Evolutionary conservation across 768 basidiomycete genomes (phyloP), one percentile per base, ranked within the genome.

Genomic region (Pluteus cervinus): DNA sequence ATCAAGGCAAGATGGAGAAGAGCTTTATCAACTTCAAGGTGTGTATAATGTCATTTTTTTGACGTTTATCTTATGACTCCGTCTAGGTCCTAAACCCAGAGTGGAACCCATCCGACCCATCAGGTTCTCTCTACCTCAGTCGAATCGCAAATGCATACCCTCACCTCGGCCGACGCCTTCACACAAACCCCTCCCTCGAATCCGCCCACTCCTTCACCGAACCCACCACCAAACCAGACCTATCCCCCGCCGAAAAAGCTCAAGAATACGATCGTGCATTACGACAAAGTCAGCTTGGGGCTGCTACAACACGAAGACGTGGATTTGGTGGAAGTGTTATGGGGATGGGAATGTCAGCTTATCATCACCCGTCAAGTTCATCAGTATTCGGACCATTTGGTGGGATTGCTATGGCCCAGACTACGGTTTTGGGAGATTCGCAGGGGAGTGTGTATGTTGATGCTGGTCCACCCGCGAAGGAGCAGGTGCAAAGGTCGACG

Each of bases 1-100:
- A 86, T 44, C 86, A 94, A 48, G 89, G 89, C 24, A 99, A 99
- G 73, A 97, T 99, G 93, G 96, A 99, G 69, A 96, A 98, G 66
- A 89, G 86, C 57, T 88, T 96, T 65, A 66, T 94, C 22, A 89
- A 86, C 53, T 96, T 96, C 71, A 94, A 93, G 65, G 81, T 78
- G 29, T 29, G 54, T 35, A 11, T 39, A 28, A 7, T 5, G 21
- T 14, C 21, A 20, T 36, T 16, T 32, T 14, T 12, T 29, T 33
- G 21, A 12, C 34, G 1, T n/a, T 21, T 12, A 22, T 17, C 11
- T 34, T 10, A 37, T 36, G 16, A 28, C 21, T 24, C 49, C 26
- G 33, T 23, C 22, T 46, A 84, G 80, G 90, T 90, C 29, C 85
- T 90, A 1, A 88, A 97, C 61, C 94, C 94, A 8, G 88, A 91